phyloP scores from a whole-genome alignment of 1,284 basidiomycete species.

The Acaromyces ingoldii region DNA sequence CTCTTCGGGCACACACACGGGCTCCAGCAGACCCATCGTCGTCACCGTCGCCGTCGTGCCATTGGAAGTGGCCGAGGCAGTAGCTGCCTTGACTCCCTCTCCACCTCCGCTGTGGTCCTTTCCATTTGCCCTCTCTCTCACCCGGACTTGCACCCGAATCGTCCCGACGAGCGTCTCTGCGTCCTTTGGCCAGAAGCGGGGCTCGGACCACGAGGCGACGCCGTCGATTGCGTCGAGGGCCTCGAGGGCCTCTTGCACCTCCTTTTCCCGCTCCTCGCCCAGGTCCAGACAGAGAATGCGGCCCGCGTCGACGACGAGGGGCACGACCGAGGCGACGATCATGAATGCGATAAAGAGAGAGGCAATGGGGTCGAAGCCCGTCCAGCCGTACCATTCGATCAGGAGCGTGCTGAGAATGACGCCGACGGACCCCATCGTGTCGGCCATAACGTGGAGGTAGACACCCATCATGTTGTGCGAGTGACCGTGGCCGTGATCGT shows the following conservation, averaged over 20 bases:
- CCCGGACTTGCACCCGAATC: conserved; percentile 54
- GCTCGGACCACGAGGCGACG: conserved; percentile 70
- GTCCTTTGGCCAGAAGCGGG: conserved; percentile 96
- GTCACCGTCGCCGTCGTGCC: neutral
- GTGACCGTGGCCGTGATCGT: conserved; percentile 59
- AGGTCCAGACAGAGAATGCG: conserved; percentile 82
- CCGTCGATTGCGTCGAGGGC: conserved; percentile 62
- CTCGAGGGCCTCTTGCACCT: conserved; percentile 67
- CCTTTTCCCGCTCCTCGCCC: conserved; percentile 62
- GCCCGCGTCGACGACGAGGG: conserved; percentile 88
- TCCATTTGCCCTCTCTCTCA: conserved; percentile 42
- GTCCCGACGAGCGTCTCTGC: conserved; percentile 77
- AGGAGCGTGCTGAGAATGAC: conserved; percentile 95
- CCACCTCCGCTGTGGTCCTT: conserved; percentile 53
- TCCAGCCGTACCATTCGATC: conserved; percentile 98
- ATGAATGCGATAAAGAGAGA: conserved; percentile 91
- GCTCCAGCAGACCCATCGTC: neutral
- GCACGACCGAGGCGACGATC: conserved; percentile 90
- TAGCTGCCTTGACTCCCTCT: conserved; percentile 59
- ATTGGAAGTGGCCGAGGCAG: conserved; percentile 47
- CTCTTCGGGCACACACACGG: conserved; percentile 20
- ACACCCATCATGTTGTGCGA: conserved; percentile 99
- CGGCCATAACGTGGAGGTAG: conserved; percentile 64
- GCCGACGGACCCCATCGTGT: conserved; percentile 77
- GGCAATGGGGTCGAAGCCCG: conserved; percentile 96